Evolutionary conservation across 23 red algal genomes (phyloP), one percentile per base, ranked within the genome.

Genomic region (Pyropia haitanensis): DNA sequence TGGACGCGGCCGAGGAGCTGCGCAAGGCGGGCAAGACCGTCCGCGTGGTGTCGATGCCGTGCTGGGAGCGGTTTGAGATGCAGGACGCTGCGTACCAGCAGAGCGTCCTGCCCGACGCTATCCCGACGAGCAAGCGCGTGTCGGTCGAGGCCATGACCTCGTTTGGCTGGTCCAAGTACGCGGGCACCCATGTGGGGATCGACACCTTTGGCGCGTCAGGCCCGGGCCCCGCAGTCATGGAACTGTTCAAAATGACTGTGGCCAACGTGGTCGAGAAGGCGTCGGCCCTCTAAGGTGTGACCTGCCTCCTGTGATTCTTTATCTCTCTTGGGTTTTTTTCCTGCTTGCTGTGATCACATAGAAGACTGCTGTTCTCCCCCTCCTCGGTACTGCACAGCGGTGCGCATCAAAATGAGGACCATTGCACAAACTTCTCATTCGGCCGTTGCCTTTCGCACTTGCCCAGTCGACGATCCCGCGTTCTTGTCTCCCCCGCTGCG

Each of bases 11-110:
- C 31, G 77, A 96, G 39, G 52, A 31, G 20, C 25, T 96, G 23
- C 73, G 65, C 15, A 25, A 65, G 32, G 74, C 81, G 52, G 81
- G 75, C 56, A 68, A 70, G 65, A 54, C 50, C 19, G 65, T 93
- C 2, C 75, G 75, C 17, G 84, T 96, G 17, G 91, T 96, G 31
- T 96, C 91, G 18, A 65, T 96, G 65, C 91, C 91, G 26, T 96
- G 91, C 68, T 79, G 77, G 91, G 83, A 89, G 56, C 59, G 76
- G 51, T 96, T 96, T 30, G 61, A 71, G 22, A 30, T 81, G 28
- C 91, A 96, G 73, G 57, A 63, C 28, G 78, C 33, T 25, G 83
- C 18, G 14, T 96, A 96, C 61, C 26, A 77, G 23, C 75, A 89
- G 39, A 63, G 46, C 1, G 73, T 90, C 14, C 52, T 96, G 39